Percentiles rank a stretch among this genome's conserved stretches.
Evolutionary conservation across 192 early-diverging fungal genomes (phyloP).

Genomic region (Paraglomus occultum): DNA sequence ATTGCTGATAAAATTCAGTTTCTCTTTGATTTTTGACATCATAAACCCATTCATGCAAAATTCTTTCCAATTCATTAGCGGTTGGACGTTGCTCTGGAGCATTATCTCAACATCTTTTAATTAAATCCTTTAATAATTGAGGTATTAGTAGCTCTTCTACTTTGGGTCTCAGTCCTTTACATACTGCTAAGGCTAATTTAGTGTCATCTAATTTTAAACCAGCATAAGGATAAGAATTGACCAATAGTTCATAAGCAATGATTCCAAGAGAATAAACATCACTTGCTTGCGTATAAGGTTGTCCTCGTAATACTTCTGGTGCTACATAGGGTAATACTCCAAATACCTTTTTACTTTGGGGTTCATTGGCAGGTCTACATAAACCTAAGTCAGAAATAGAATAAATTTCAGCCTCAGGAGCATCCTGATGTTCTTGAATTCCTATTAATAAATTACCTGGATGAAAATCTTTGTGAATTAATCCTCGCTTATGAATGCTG

Average conservation of each 20-base stretch:
- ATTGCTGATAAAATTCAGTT: slow-evolving; percentile 9
- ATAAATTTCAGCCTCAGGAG: background rate
- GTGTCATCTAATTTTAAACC: too few species aligned
- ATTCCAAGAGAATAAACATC: slow-evolving; percentile 19
- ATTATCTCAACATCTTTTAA: slow-evolving; percentile 1
- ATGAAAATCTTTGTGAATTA: background rate
- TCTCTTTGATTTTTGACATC: background rate
- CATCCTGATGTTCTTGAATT: too few species aligned
- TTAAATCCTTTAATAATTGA: slow-evolving; percentile 1
- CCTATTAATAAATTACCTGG: slow-evolving; percentile 2
- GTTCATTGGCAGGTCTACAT: slow-evolving; percentile 2
- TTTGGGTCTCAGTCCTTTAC: too few species aligned
- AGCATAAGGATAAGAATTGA: background rate
- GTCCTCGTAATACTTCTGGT: slow-evolving; percentile 3
- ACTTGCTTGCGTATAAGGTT: background rate
- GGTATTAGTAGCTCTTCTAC: background rate
- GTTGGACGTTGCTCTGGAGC: too few species aligned
- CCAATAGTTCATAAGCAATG: slow-evolving; percentile 6
- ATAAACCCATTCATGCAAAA: background rate
- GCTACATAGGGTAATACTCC: slow-evolving; percentile 15
- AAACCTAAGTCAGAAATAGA: background rate
- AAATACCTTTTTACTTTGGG: background rate
- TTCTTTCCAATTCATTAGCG: too few species aligned
- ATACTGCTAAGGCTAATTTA: too few species aligned
- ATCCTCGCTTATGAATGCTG: background rate